phyloP scores from a whole-genome alignment of 495 filamentous ascomycete genomes.

The Trichoderma parareesei region DNA sequence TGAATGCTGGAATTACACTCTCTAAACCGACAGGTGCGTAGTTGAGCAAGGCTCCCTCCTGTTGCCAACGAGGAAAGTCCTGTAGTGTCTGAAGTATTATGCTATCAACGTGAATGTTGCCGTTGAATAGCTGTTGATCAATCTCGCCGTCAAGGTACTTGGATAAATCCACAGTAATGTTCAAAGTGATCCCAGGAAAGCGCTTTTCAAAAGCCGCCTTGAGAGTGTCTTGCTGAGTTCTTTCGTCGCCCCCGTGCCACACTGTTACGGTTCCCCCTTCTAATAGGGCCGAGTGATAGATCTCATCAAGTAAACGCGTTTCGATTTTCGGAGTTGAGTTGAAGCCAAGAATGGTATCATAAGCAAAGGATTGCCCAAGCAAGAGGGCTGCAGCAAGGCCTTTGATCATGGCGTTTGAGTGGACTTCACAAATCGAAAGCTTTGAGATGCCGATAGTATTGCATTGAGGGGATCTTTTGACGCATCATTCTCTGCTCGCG shows the following conservation, averaged over 20 bases:
- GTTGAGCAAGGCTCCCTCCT: conserved; percentile 23
- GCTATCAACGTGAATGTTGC: conserved; percentile 24
- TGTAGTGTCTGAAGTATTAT: conserved; percentile 30
- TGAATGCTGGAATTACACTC: conserved; percentile 19
- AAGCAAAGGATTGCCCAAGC: conserved; percentile 13
- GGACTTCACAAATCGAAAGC: too few species aligned
- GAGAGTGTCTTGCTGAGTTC: conserved; percentile 20
- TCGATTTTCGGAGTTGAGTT: conserved; percentile 17
- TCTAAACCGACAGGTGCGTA: conserved; percentile 26
- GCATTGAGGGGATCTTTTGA: too few species aligned
- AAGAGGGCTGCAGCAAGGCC: background rate
- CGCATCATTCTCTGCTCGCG: too few species aligned
- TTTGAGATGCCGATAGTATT: background rate
- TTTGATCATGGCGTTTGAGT: background rate
- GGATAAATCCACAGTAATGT: conserved; percentile 31
- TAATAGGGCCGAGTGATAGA: conserved; percentile 25
- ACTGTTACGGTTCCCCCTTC: conserved; percentile 26
- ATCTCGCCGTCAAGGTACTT: conserved; percentile 30
- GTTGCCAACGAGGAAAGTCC: conserved; percentile 30
- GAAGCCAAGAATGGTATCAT: conserved; percentile 15
- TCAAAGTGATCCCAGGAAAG: conserved; percentile 29
- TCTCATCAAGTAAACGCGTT: conserved; percentile 27
- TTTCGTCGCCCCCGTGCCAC: conserved; percentile 29
- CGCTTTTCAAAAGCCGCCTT: conserved; percentile 22
- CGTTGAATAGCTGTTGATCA: conserved; percentile 24